Conservation (phyloP, 192 early-diverging fungal genomes). For the Gaertneriomyces semiglobifer region DNA sequence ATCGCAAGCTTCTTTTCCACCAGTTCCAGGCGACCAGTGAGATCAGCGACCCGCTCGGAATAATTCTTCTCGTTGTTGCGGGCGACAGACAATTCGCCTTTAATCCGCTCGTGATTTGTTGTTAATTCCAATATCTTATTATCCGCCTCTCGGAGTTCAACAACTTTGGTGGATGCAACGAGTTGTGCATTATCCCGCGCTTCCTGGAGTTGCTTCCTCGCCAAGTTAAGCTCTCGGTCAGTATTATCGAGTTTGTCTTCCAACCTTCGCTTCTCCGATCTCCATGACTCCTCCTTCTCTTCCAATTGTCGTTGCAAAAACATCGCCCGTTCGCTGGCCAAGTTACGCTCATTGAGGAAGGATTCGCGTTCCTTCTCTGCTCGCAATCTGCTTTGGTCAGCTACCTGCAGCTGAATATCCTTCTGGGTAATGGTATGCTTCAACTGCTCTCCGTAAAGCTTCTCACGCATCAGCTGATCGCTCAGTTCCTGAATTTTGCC, state of each 20-base stretch:
- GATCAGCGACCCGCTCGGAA: conserved; percentile 16
- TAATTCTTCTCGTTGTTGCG: conserved; percentile 25
- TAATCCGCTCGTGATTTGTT: conserved; percentile 17
- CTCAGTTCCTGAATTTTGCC: conserved; percentile 54
- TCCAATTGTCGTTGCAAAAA: conserved; percentile 54
- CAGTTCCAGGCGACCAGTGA: conserved; percentile 12
- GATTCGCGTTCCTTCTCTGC: conserved; percentile 49
- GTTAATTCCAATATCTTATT: conserved; percentile 26
- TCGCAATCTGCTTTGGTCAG: conserved; percentile 49
- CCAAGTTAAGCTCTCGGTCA: conserved; percentile 44
- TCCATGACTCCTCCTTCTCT: conserved; percentile 42
- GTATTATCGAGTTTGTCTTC: conserved; percentile 40
- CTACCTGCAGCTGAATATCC: conserved; percentile 55
- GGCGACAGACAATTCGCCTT: conserved; percentile 24
- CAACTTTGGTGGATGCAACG: conserved; percentile 23
- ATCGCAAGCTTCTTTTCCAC: conserved; percentile 22
- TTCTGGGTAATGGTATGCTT: conserved; percentile 49
- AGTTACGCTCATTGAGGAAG: conserved; percentile 49
- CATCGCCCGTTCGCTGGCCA: conserved; percentile 48
- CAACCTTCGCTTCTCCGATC: conserved; percentile 36
- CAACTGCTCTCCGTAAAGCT: conserved; percentile 46
- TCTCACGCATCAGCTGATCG: conserved; percentile 46
- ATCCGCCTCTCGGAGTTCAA: conserved; percentile 31
- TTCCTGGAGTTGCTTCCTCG: conserved; percentile 42
- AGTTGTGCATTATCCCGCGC: conserved; percentile 24